Conservation (phyloP, 306 rosid genomes). For the Prunus campanulata region DNA sequence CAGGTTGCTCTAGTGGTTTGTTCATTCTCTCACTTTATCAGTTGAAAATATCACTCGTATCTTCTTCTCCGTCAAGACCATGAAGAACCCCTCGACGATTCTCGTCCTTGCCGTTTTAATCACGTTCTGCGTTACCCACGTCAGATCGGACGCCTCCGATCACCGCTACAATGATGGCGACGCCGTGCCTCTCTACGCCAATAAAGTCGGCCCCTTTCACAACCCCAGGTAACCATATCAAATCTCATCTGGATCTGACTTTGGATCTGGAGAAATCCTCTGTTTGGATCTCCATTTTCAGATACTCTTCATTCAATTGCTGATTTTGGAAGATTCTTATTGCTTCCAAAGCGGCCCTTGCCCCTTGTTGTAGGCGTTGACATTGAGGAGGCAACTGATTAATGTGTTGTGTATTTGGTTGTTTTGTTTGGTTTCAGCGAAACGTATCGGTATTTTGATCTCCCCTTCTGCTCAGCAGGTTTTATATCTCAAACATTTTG, state of each 20-base stretch:
- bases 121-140: constrained; percentile 30
- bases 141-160: constrained; percentile 66
- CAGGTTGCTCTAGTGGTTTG: neutral
- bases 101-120: constrained; percentile 39
- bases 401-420: neutral
- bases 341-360: too few species aligned
- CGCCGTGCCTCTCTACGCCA: constrained; percentile 69
- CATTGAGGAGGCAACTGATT: neutral
- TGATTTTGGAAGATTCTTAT: neutral
- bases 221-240: constrained; percentile 59
- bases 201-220: constrained; percentile 86
- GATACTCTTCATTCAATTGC: neutral
- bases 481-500: neutral
- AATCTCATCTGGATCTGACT: constrained; percentile 20
- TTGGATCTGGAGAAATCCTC: constrained; percentile 15
- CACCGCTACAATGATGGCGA: constrained; percentile 65
- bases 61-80: constrained; percentile 19
- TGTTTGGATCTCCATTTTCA: constrained; percentile 4
- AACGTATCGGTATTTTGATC: constrained; percentile 78
- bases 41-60: neutral
- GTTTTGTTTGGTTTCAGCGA: constrained; percentile 56
- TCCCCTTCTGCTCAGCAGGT: constrained; percentile 72
- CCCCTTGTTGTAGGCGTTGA: too few species aligned
- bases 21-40: neutral
- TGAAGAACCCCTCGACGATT: constrained; percentile 28